phyloP scores from a whole-genome alignment of 2,329 filamentous ascomycete genomes.

The Pseudophaeomoniella oleicola region DNA sequence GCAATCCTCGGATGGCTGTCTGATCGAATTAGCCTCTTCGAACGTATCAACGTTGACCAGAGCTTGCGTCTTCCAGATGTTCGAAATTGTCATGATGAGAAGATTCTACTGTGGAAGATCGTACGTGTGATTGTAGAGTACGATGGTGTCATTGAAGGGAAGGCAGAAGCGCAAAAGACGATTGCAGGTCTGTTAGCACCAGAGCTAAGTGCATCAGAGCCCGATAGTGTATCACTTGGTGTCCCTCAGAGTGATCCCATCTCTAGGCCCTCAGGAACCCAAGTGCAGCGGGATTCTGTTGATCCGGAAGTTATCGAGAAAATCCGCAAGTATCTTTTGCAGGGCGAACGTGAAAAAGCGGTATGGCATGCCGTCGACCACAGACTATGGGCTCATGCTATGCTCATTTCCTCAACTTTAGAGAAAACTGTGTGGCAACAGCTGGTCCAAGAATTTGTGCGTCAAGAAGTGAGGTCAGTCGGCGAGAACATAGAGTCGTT shows the following conservation, averaged over 20 bases:
- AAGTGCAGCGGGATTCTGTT: constrained; percentile 47
- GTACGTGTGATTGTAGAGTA: constrained; percentile 68
- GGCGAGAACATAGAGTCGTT: constrained; percentile 73
- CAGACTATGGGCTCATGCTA: constrained; percentile 88
- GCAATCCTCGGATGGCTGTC: constrained; percentile 71
- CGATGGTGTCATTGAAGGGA: constrained; percentile 70
- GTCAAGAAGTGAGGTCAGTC: constrained; percentile 77
- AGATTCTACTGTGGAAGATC: constrained; percentile 75
- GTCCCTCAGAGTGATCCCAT: constrained; percentile 25
- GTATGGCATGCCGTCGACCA: constrained; percentile 90
- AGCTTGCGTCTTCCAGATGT: constrained; percentile 34
- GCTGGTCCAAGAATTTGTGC: constrained; percentile 87
- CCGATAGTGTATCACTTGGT: constrained; percentile 8
- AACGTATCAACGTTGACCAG: constrained; percentile 33
- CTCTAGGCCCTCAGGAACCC: constrained; percentile 19
- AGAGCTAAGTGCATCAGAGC: constrained; percentile 22
- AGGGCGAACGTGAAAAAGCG: constrained; percentile 77
- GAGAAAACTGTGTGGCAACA: constrained; percentile 70
- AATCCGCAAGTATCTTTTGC: constrained; percentile 57
- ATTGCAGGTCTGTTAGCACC: constrained; percentile 63
- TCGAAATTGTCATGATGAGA: constrained; percentile 60
- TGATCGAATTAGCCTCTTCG: constrained; percentile 58
- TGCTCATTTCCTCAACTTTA: constrained; percentile 73
- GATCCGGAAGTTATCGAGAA: constrained; percentile 56
- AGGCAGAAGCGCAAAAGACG: constrained; percentile 53